Percentiles rank a stretch among this genome's conserved stretches.
Evolutionary conservation across 116 monocot species (phyloP).

Genomic region (Posidonia oceanica): DNA sequence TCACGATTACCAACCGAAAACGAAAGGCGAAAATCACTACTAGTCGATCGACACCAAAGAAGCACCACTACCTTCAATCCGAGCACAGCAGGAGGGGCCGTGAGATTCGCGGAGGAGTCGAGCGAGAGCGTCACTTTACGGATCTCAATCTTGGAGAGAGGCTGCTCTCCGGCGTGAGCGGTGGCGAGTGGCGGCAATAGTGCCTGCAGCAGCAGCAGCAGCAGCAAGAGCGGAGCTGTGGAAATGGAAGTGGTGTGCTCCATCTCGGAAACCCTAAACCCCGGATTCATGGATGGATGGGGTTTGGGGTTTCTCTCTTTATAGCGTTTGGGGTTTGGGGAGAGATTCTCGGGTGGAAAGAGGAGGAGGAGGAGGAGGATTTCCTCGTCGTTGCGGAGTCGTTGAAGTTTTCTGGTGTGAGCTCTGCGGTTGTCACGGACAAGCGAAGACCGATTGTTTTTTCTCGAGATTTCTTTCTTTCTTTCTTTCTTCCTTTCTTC

Average conservation of each 20-base stretch:
- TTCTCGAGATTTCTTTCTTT: too few species aligned
- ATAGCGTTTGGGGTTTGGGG: too few species aligned
- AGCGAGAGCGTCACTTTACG: constrained; percentile 35
- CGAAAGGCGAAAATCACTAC: too few species aligned
- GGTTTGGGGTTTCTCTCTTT: too few species aligned
- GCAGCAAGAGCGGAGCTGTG: neutral
- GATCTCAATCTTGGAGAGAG: constrained; percentile 55
- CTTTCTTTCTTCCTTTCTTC: too few species aligned
- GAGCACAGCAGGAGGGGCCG: constrained; percentile 47
- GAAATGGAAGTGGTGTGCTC: neutral
- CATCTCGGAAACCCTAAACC: neutral
- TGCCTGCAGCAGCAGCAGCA: neutral
- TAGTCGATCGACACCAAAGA: neutral
- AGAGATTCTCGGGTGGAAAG: too few species aligned
- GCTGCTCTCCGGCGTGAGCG: constrained; percentile 36
- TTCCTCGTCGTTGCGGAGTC: too few species aligned
- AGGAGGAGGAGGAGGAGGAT: too few species aligned
- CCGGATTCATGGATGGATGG: too few species aligned
- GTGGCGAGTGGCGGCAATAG: constrained; percentile 2
- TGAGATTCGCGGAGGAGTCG: constrained; percentile 34
- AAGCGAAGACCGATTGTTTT: too few species aligned
- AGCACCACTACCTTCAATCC: constrained; percentile 28
- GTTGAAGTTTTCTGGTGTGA: too few species aligned
- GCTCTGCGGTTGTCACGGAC: too few species aligned
- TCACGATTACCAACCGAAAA: neutral